phyloP scores from a whole-genome alignment of 1,284 basidiomycete species.

The Amylostereum areolatum region DNA sequence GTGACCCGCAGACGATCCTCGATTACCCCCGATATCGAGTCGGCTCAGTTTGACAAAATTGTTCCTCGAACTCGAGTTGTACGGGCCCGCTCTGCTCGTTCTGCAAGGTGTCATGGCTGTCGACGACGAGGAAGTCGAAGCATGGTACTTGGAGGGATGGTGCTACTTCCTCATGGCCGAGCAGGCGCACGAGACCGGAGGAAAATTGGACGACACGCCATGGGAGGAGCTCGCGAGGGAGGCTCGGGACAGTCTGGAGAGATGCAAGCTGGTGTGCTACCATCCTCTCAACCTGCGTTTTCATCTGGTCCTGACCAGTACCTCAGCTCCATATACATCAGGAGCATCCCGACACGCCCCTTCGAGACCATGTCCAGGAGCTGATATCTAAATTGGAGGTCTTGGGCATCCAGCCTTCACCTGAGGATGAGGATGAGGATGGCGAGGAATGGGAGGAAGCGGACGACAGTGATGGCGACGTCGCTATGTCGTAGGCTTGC shows the following conservation, averaged over 20 bases:
- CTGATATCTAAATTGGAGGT: conserved; percentile 66
- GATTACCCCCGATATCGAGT: conserved; percentile 70
- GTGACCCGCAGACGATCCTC: conserved; percentile 51
- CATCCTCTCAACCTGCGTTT: background rate
- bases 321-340: conserved; percentile 65
- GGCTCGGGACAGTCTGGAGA: conserved; percentile 76
- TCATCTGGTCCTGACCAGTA: conserved; percentile 8
- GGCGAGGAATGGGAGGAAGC: conserved; percentile 47
- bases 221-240: conserved; percentile 82
- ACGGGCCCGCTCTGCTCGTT: conserved; percentile 68
- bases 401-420: conserved; percentile 62
- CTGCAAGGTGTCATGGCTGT: conserved; percentile 76
- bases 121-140: conserved; percentile 87
- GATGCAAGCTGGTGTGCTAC: conserved; percentile 64
- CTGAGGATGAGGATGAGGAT: conserved; percentile 44
- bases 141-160: conserved; percentile 95
- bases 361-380: conserved; percentile 74
- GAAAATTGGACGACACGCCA: conserved; percentile 51
- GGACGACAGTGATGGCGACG: conserved; percentile 50
- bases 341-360: conserved; percentile 71
- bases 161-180: conserved; percentile 81
- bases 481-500: conserved; percentile 47
- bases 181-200: conserved; percentile 53
- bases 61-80: conserved; percentile 76
- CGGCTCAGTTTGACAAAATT: conserved; percentile 77